These are phyloP conservation scores for Kwoniella sp. DNA, from an alignment of 768 basidiomycete species.

Conservation along the genomic window DNA sequence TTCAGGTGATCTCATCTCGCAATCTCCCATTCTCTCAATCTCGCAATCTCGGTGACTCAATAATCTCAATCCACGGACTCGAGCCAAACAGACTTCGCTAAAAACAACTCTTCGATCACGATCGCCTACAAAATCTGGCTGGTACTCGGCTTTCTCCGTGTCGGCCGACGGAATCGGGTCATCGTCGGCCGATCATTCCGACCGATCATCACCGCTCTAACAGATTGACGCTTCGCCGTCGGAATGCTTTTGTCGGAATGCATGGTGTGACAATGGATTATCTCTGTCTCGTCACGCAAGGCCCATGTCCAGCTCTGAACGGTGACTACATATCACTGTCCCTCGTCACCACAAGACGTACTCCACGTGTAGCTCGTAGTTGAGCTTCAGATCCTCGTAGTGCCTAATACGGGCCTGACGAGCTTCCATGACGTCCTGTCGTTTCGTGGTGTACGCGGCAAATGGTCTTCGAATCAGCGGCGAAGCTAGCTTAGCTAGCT, in stretches of 20 bases:
- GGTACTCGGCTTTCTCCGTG: slow-evolving; percentile 2
- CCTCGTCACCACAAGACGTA: slow-evolving; percentile 15
- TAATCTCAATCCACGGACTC: not conserved
- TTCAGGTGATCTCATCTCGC: not conserved
- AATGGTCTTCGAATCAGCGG: too few relatives aligned
- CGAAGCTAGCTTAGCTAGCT: too few relatives aligned
- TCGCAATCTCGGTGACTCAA: slow-evolving; percentile 3
- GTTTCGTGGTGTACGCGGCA: too few relatives aligned
- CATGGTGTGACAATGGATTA: not conserved
- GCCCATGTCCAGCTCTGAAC: too few relatives aligned
- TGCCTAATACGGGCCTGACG: slow-evolving; percentile 20
- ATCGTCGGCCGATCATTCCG: not conserved
- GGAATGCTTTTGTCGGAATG: not conserved
- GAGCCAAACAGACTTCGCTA: slow-evolving; percentile 3
- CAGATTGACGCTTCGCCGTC: not conserved
- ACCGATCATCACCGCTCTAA: not conserved
- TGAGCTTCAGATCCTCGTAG: slow-evolving; percentile 18
- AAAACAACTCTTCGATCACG: not conserved
- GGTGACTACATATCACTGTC: too few relatives aligned
- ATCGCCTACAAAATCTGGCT: not conserved
- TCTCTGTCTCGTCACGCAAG: too few relatives aligned
- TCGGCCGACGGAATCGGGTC: not conserved
- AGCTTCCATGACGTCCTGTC: slow-evolving; percentile 20
- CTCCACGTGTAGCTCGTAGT: slow-evolving; percentile 21
- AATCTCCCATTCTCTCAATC: too few relatives aligned